These are phyloP conservation scores for Sarocladium brachiariae DNA, from an alignment of 2,329 filamentous ascomycete genomes.

Conservation along the genomic window DNA sequence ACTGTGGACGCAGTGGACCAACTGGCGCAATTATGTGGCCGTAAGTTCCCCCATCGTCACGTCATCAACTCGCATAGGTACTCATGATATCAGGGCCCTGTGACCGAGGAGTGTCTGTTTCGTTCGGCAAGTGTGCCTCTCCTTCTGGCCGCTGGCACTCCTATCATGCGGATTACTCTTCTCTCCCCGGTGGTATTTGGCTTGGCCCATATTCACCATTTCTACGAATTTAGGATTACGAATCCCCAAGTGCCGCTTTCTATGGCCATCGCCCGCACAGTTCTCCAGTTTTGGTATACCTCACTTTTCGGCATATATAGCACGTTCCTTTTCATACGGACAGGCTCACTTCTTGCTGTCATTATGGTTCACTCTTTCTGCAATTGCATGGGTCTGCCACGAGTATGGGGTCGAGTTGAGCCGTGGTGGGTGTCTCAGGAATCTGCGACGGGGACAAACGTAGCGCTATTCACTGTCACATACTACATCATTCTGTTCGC, in stretches of 20 bases:
- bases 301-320: conserved; percentile 91
- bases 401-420: conserved; percentile 74
- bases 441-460: conserved; percentile 13
- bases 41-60: conserved; percentile 41
- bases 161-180: conserved; percentile 59
- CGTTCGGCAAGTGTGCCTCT: conserved; percentile 79
- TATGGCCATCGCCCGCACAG: conserved; percentile 60
- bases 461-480: conserved; percentile 57
- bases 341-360: conserved; percentile 70
- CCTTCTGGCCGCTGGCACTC: conserved; percentile 63
- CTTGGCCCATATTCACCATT: conserved; percentile 88
- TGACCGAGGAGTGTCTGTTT: conserved; percentile 92
- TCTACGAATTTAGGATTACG: conserved; percentile 85
- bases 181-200: conserved; percentile 85
- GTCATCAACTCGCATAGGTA: neutral
- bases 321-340: conserved; percentile 80
- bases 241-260: conserved; percentile 62
- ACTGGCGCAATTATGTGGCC: conserved; percentile 80
- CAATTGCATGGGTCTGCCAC: conserved; percentile 84
- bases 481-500: conserved; percentile 74
- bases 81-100: conserved; percentile 53
- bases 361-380: conserved; percentile 80
- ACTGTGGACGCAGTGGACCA: conserved; percentile 65
- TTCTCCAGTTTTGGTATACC: conserved; percentile 85
- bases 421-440: conserved; percentile 32